phyloP scores from a whole-genome alignment of 2,329 filamentous ascomycete species.

The Xylaria multiplex region DNA sequence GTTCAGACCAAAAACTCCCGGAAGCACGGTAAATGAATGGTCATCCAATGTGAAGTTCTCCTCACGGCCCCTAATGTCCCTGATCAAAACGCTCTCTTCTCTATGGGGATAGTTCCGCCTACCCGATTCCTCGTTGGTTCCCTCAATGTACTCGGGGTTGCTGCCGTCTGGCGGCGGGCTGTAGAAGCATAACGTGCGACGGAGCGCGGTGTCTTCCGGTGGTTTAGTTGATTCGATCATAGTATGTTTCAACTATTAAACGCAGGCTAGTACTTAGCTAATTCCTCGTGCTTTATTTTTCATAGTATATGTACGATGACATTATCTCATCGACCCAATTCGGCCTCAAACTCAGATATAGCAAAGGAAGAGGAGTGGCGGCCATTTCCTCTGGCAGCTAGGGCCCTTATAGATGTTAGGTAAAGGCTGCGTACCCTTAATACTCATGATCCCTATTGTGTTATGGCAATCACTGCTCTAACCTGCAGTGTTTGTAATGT shows the following conservation, averaged over 20 bases:
- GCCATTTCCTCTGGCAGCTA: background rate
- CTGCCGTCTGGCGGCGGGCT: background rate
- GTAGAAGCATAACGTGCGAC: slow-evolving; percentile 10
- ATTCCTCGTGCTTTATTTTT: background rate
- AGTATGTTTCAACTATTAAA: background rate
- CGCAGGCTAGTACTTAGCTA: background rate
- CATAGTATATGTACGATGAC: background rate
- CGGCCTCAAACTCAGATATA: too few species aligned
- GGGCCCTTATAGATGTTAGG: too few species aligned
- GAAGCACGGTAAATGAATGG: slow-evolving; percentile 23
- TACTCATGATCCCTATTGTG: too few species aligned
- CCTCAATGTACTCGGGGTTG: slow-evolving; percentile 20
- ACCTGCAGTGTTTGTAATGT: too few species aligned
- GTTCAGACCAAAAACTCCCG: background rate
- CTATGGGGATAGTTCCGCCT: slow-evolving; percentile 18
- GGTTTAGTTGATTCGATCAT: background rate
- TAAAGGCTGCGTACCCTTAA: too few species aligned
- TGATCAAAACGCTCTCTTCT: slow-evolving; percentile 6
- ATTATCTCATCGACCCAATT: background rate
- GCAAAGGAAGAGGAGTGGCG: background rate
- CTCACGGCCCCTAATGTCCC: slow-evolving; percentile 19
- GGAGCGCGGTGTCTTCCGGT: background rate
- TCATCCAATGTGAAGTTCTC: slow-evolving; percentile 17
- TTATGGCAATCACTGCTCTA: too few species aligned
- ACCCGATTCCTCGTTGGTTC: background rate